These are phyloP conservation scores for Hemisphaericaspora nanyangensis DNA, from an alignment of 805 yeast species.

Conservation along the genomic window DNA sequence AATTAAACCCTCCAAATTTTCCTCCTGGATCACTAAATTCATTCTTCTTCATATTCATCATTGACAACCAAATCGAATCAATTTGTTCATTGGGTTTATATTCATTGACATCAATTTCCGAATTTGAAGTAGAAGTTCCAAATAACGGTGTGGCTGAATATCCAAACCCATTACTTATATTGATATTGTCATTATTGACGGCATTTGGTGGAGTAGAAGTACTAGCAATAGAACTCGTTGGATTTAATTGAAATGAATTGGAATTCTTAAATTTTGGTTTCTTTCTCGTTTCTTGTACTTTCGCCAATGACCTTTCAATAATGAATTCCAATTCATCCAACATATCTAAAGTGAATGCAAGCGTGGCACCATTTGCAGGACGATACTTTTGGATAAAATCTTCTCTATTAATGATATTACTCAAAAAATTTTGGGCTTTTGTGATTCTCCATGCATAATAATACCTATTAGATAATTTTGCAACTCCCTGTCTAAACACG, in stretches of 20 bases:
- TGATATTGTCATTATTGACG: neutral
- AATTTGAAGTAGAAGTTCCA: conserved; percentile 3
- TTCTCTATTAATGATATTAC: conserved; percentile 28
- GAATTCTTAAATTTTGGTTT: neutral
- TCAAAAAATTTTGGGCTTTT: conserved; percentile 48
- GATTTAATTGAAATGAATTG: neutral
- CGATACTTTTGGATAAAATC: conserved; percentile 15
- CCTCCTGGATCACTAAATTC: conserved; percentile 2
- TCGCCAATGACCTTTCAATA: conserved; percentile 17
- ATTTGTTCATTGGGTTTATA: conserved; percentile 12
- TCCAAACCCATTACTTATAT: neutral
- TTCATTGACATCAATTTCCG: conserved; percentile 7
- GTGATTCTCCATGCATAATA: conserved; percentile 68
- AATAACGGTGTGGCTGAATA: neutral
- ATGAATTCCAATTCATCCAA: conserved; percentile 18
- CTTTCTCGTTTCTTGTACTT: conserved; percentile 9
- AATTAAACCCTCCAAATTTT: neutral
- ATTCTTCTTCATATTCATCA: conserved; percentile 11
- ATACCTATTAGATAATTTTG: conserved; percentile 50
- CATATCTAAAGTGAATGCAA: conserved; percentile 14
- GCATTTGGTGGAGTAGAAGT: neutral
- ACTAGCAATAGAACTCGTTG: neutral
- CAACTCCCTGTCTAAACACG: conserved; percentile 19
- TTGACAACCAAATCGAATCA: conserved; percentile 17
- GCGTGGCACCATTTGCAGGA: neutral